A percentile compares a stretch with the other conserved stretches of the same genome.
These are phyloP conservation scores for Ambrosia trifida DNA, from an alignment of 129 eudicot species.

Conservation along the genomic window DNA sequence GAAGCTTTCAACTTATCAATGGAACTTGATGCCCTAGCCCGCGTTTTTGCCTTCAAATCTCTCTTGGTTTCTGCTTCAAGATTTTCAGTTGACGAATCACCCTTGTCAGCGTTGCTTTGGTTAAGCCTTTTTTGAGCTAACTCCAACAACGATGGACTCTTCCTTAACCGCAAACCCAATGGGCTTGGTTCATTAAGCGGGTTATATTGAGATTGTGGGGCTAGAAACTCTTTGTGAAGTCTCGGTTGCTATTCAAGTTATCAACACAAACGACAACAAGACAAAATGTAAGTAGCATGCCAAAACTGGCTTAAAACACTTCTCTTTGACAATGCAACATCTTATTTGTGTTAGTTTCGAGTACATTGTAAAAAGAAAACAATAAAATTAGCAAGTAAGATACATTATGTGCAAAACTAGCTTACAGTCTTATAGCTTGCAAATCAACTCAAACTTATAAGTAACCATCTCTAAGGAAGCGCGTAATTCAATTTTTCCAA, in stretches of 20 bases:
- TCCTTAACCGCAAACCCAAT: constrained; percentile 76
- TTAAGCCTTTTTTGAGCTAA: constrained; percentile 74
- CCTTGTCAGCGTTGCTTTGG: constrained; percentile 33
- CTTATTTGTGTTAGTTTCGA: background rate
- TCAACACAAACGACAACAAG: constrained; percentile 8
- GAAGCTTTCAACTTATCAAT: constrained; percentile 84
- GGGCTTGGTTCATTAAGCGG: constrained; percentile 92
- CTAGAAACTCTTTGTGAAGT: constrained; percentile 27
- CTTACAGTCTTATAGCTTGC: background rate
- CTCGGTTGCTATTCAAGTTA: constrained; percentile 36
- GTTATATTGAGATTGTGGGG: constrained; percentile 52
- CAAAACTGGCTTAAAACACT: background rate
- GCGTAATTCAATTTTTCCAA: background rate
- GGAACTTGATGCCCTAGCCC: constrained; percentile 32
- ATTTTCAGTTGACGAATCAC: constrained; percentile 27
- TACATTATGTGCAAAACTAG: constrained; percentile 1
- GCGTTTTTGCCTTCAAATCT: constrained; percentile 31
- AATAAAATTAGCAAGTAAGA: background rate
- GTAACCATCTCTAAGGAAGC: constrained; percentile 1
- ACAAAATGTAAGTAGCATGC: constrained; percentile 10
- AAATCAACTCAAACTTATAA: background rate
- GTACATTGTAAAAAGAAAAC: background rate
- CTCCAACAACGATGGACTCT: constrained; percentile 85
- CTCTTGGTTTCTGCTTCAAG: constrained; percentile 33
- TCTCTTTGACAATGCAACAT: background rate